These are phyloP conservation scores for Xylaria sp. DNA, from an alignment of 2,329 filamentous ascomycete species.

Conservation along the genomic window DNA sequence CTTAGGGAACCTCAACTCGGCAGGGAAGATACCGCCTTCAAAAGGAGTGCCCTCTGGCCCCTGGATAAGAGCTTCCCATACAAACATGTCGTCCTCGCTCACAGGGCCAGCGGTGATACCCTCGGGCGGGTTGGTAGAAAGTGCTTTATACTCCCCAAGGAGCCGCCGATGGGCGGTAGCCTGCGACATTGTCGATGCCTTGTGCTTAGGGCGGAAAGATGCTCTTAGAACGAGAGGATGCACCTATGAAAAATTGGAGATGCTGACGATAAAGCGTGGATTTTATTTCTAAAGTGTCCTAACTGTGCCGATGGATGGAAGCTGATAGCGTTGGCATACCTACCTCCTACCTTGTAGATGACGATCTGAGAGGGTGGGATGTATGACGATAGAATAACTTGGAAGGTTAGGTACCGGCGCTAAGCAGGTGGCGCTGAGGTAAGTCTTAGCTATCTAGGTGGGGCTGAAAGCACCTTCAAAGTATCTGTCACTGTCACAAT, in stretches of 20 bases:
- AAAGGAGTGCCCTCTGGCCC: constrained; percentile 96
- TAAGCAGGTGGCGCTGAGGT: background rate
- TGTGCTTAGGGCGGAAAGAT: background rate
- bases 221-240: background rate
- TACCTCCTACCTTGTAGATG: no score
- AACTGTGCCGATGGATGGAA: background rate
- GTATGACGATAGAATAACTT: no score
- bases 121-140: constrained; percentile 94
- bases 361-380: no score
- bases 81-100: constrained; percentile 90
- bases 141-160: constrained; percentile 93
- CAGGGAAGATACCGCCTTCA: constrained; percentile 93
- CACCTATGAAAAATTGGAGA: background rate
- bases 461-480: no score
- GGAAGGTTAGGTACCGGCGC: no score
- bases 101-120: constrained; percentile 95
- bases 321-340: background rate
- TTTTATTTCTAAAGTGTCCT: background rate
- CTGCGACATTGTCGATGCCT: constrained; percentile 53
- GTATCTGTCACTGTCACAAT: no score
- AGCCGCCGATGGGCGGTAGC: constrained; percentile 77
- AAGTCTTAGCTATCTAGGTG: no score
- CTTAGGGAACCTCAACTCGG: constrained; percentile 91
- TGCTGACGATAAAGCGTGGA: background rate
- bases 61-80: constrained; percentile 96